Percentiles rank a stretch among this genome's conserved stretches.
phyloP scores from a whole-genome alignment of 1,139 yeast genomes.

The Petasospora rhodanensis region DNA sequence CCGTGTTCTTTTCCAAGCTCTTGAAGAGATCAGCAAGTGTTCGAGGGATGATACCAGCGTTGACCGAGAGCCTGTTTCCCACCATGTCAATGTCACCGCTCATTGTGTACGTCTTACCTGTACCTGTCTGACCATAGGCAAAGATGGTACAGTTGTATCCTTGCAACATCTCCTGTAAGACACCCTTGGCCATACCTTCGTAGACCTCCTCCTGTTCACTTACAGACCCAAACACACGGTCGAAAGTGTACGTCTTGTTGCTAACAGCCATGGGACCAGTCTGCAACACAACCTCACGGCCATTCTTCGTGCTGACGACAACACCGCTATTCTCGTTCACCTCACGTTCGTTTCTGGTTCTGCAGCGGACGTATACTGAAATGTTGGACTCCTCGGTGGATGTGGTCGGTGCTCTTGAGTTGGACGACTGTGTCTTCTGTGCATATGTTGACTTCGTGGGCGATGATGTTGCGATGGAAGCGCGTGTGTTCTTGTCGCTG shows the following conservation, averaged over 20 bases:
- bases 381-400: slow-evolving; percentile 41
- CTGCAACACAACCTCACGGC: slow-evolving; percentile 27
- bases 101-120: slow-evolving; percentile 81
- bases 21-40: slow-evolving; percentile 53
- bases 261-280: slow-evolving; percentile 22
- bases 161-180: slow-evolving; percentile 58
- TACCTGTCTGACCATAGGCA: slow-evolving; percentile 79
- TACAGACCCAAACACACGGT: slow-evolving; percentile 63
- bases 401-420: slow-evolving; percentile 10
- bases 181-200: slow-evolving; percentile 57
- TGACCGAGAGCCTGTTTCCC: slow-evolving; percentile 64
- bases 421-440: slow-evolving; percentile 20
- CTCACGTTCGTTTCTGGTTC: slow-evolving; percentile 76
- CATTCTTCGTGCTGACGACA: slow-evolving; percentile 51
- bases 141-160: slow-evolving; percentile 71
- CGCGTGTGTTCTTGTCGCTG: slow-evolving; percentile 13
- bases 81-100: slow-evolving; percentile 62
- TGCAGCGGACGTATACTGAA: slow-evolving; percentile 82
- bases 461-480: slow-evolving; percentile 17
- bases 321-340: slow-evolving; percentile 66
- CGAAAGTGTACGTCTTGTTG: slow-evolving; percentile 53
- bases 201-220: slow-evolving; percentile 60
- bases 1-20: slow-evolving; percentile 37
- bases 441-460: slow-evolving; percentile 17
- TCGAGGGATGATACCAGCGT: slow-evolving; percentile 71